phyloP scores from a whole-genome alignment of 495 filamentous ascomycete genomes.

The Penicillium salamii region DNA sequence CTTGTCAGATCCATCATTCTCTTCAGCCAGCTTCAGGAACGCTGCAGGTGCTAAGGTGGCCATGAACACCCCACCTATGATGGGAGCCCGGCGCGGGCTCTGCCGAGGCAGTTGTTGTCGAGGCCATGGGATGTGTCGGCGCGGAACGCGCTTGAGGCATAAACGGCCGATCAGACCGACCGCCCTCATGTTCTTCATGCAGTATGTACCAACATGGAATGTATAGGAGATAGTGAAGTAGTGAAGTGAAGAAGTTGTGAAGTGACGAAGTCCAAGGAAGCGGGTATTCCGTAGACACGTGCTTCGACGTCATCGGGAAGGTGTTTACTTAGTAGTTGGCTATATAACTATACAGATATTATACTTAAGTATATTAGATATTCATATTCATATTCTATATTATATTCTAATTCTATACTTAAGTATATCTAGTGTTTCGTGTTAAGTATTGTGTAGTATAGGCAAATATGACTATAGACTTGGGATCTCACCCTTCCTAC shows the following conservation, averaged over 20 bases:
- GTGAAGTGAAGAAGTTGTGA: neutral
- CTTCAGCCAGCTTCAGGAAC: constrained; percentile 71
- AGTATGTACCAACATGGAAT: constrained; percentile 7
- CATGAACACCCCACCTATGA: constrained; percentile 41
- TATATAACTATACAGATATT: too few species aligned
- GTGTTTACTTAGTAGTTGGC: too few species aligned
- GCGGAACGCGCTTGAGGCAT: constrained; percentile 42
- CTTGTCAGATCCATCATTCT: constrained; percentile 58
- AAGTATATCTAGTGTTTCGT: too few species aligned
- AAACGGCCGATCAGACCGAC: constrained; percentile 52
- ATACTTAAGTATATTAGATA: too few species aligned
- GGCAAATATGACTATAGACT: too few species aligned
- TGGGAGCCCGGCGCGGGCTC: constrained; percentile 23
- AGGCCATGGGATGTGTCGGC: constrained; percentile 25
- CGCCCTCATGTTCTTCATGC: constrained; percentile 53
- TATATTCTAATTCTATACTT: too few species aligned
- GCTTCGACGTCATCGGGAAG: constrained; percentile 11
- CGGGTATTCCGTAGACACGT: too few species aligned
- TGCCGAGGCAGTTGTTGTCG: constrained; percentile 13
- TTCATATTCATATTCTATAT: too few species aligned
- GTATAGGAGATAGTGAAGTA: neutral
- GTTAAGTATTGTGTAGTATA: too few species aligned
- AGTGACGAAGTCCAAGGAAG: constrained; percentile 1
- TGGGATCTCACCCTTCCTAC: too few species aligned
- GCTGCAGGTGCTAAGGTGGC: constrained; percentile 59